phyloP scores from a whole-genome alignment of 148 eudicot genomes.

The Nepenthes mirabilis region DNA sequence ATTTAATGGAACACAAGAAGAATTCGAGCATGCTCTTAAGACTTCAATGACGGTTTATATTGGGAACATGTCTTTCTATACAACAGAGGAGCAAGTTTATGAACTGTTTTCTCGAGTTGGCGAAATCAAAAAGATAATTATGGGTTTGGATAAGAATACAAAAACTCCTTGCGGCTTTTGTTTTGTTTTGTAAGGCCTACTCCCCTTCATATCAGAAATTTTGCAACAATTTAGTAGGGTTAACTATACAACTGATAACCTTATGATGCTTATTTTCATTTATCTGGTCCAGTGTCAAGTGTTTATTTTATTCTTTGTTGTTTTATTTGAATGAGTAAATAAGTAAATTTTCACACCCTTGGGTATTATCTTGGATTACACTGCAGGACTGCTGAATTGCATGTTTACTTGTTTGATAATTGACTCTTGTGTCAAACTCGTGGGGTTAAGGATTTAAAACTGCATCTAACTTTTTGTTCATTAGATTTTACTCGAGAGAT shows the following conservation, averaged over 20 bases:
- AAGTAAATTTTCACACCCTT: not conserved
- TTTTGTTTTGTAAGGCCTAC: conserved; percentile 59
- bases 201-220: not conserved
- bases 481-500: conserved; percentile 82
- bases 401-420: no score
- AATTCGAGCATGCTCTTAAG: conserved; percentile 74
- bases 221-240: not conserved
- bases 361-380: not conserved
- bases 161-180: conserved; percentile 99
- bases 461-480: conserved; percentile 1
- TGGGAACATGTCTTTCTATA: conserved; percentile 95
- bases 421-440: not conserved
- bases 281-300: not conserved
- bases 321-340: not conserved
- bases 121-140: conserved; percentile 80
- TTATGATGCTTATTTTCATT: not conserved
- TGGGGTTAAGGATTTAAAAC: not conserved
- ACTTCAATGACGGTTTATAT: conserved; percentile 68
- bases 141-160: conserved; percentile 94
- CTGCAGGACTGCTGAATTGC: not conserved
- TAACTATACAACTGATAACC: not conserved
- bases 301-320: not conserved
- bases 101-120: conserved; percentile 91
- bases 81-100: conserved; percentile 93
- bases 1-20: conserved; percentile 84